Conservation (phyloP, 768 basidiomycete species). For the Pleurotus djamor region DNA sequence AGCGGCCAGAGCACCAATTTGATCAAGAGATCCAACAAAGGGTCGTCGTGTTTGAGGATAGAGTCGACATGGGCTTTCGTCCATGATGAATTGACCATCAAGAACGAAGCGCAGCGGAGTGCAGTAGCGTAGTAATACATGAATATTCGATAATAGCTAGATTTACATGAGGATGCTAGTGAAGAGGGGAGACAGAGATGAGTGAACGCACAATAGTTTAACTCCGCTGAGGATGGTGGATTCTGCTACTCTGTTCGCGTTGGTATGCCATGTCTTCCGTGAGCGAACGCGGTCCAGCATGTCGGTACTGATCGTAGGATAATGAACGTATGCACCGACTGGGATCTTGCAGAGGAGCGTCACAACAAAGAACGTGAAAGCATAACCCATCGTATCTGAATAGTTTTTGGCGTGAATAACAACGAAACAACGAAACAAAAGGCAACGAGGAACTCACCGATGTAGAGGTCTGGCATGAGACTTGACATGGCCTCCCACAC, state of each 20-base stretch:
- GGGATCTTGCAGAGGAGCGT: constrained; percentile 61
- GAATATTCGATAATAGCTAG: constrained; percentile 86
- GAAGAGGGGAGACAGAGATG: background rate
- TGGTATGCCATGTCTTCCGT: constrained; percentile 60
- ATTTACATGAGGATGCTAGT: background rate
- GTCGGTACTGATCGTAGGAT: constrained; percentile 92
- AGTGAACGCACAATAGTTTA: constrained; percentile 58
- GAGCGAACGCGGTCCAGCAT: constrained; percentile 83
- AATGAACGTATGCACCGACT: constrained; percentile 92
- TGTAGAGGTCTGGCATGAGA: constrained; percentile 86
- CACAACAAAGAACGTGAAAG: constrained; percentile 87
- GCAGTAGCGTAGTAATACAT: constrained; percentile 80
- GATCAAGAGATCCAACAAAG: constrained; percentile 44
- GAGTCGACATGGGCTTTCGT: constrained; percentile 81
- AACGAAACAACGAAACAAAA: background rate
- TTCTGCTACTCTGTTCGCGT: constrained; percentile 52
- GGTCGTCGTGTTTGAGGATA: constrained; percentile 60
- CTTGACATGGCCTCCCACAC: constrained; percentile 79
- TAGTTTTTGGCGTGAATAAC: background rate
- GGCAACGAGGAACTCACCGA: constrained; percentile 51
- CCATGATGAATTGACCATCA: constrained; percentile 98
- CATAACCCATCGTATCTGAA: constrained; percentile 96
- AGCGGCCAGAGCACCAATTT: constrained; percentile 31
- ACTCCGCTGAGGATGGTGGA: constrained; percentile 50
- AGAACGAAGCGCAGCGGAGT: constrained; percentile 68